Conservation (phyloP, 192 early-diverging fungal genomes). For the Glomus cerebriforme region DNA sequence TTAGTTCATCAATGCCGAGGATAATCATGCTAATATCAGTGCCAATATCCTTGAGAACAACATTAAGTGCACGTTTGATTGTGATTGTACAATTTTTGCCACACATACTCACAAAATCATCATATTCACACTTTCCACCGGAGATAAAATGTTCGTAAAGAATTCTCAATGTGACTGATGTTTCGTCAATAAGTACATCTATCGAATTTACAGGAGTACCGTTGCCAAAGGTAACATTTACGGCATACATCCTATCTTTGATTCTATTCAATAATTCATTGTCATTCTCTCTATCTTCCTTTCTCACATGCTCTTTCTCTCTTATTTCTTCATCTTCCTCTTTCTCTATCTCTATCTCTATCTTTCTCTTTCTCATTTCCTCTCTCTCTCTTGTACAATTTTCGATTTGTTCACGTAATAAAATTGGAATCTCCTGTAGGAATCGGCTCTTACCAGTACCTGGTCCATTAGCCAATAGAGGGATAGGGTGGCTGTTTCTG, state of each 20-base stretch:
- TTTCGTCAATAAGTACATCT: background rate
- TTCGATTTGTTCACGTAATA: background rate
- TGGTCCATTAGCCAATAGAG: constrained; percentile 15
- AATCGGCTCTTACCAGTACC: constrained; percentile 20
- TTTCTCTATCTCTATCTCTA: no score
- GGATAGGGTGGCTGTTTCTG: background rate
- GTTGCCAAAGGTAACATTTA: background rate
- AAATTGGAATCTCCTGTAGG: background rate
- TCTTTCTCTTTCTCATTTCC: no score
- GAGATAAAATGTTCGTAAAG: background rate
- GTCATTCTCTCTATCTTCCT: no score
- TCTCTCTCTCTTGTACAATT: no score
- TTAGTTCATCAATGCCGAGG: constrained; percentile 6
- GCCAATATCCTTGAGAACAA: background rate
- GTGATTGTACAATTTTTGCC: background rate
- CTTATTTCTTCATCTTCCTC: no score
- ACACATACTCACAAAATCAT: background rate
- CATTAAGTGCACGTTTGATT: background rate
- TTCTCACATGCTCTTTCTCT: no score
- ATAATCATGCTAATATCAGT: background rate
- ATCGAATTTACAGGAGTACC: background rate
- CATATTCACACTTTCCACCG: background rate
- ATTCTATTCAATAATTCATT: background rate
- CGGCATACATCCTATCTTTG: background rate
- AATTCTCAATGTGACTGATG: background rate